Conservation (phyloP, 2,329 filamentous ascomycete genomes). For the Exutisphaerella laricina region DNA sequence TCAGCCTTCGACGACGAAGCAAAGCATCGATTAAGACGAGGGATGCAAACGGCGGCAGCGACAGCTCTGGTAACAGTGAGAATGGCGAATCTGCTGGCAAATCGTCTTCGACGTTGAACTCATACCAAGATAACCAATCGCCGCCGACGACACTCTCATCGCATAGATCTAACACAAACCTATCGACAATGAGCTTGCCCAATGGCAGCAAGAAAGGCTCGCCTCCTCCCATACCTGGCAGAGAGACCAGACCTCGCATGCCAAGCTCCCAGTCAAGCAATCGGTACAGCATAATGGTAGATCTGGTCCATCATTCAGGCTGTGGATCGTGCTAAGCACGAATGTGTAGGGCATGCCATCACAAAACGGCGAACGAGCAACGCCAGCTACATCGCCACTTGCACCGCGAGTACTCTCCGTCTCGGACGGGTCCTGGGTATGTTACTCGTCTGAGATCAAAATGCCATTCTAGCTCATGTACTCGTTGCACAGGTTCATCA, state of each 20-base stretch:
- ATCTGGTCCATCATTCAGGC: background rate
- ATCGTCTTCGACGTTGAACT: conserved; percentile 58
- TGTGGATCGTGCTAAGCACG: conserved; percentile 1
- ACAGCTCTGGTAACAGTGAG: conserved; percentile 5
- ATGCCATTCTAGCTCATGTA: background rate
- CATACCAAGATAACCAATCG: conserved; percentile 56
- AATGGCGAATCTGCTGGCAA: conserved; percentile 40
- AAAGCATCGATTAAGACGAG: conserved; percentile 15
- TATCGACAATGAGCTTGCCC: conserved; percentile 48
- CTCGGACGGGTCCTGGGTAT: conserved; percentile 76
- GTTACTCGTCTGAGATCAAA: conserved; percentile 2
- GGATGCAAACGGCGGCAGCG: conserved; percentile 43
- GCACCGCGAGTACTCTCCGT: conserved; percentile 76
- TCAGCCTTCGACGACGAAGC: conserved; percentile 19
- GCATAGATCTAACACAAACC: conserved; percentile 54
- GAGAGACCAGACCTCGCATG: conserved; percentile 26
- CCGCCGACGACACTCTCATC: conserved; percentile 66
- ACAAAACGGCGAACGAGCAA: conserved; percentile 24
- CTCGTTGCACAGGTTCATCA: conserved; percentile 66
- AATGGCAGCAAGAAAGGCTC: conserved; percentile 37
- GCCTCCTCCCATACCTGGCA: conserved; percentile 33
- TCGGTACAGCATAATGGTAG: conserved; percentile 53
- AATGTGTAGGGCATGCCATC: conserved; percentile 16
- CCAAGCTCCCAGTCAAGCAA: conserved; percentile 37
- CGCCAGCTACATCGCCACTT: conserved; percentile 60